Evolutionary conservation across 345 rosid genomes (phyloP).

Genomic region (Theobroma cacao): DNA sequence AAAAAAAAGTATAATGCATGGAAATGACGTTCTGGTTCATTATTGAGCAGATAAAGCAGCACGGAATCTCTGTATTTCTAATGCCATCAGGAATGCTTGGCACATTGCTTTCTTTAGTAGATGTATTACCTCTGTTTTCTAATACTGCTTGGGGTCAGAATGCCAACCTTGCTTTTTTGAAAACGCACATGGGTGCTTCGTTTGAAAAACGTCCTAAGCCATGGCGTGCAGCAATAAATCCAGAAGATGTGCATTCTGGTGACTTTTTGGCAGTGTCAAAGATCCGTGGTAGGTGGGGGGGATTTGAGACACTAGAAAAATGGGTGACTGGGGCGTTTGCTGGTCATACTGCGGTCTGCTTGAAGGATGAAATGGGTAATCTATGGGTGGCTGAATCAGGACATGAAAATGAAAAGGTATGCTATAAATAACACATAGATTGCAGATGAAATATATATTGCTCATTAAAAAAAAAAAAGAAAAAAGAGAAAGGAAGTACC

Average conservation of each 20-base stretch:
- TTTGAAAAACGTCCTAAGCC: constrained; percentile 85
- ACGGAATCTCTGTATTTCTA: constrained; percentile 91
- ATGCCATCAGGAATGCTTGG: constrained; percentile 99
- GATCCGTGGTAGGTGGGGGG: constrained; percentile 99
- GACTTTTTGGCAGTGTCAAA: constrained; percentile 92
- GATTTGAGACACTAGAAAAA: constrained; percentile 95
- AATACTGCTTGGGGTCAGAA: constrained; percentile 90
- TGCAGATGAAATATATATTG: neutral
- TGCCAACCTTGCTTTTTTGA: constrained; percentile 81
- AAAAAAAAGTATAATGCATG: constrained; percentile 7
- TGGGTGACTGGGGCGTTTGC: constrained; percentile 99
- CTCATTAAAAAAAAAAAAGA: too few species aligned
- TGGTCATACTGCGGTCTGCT: constrained; percentile 98
- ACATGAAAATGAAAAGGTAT: constrained; percentile 95
- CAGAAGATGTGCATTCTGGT: constrained; percentile 84
- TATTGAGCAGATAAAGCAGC: constrained; percentile 76
- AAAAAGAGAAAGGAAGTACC: too few species aligned
- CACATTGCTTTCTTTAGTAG: constrained; percentile 73
- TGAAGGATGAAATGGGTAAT: constrained; percentile 85
- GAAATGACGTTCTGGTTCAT: constrained; percentile 9
- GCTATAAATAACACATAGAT: neutral
- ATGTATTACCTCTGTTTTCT: constrained; percentile 90
- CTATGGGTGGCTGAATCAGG: constrained; percentile 99
- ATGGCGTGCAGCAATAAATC: constrained; percentile 59
- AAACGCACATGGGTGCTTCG: constrained; percentile 87